These are phyloP conservation scores for Curvularia sp. DNA, from an alignment of 2,329 filamentous ascomycete species.

Conservation along the genomic window DNA sequence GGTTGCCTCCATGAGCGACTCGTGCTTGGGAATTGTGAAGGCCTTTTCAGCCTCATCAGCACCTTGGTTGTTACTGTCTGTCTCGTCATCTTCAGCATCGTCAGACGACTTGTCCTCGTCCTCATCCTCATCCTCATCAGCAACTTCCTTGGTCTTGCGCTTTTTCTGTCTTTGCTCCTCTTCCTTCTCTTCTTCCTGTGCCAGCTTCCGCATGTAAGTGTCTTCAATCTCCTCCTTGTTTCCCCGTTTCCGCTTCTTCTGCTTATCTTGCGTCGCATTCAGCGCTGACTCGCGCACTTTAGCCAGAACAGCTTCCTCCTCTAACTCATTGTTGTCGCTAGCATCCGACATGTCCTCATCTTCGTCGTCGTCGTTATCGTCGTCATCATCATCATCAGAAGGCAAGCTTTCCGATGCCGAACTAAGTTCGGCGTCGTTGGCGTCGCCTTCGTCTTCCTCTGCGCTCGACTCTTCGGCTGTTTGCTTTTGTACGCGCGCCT, in stretches of 20 bases:
- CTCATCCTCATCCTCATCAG: slow-evolving; percentile 22
- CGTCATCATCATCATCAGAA: slow-evolving; percentile 29
- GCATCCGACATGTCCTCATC: slow-evolving; percentile 42
- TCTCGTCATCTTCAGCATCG: slow-evolving; percentile 50
- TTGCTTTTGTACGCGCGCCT: slow-evolving; percentile 33
- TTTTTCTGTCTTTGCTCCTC: slow-evolving; percentile 51
- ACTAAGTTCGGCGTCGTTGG: slow-evolving; percentile 35
- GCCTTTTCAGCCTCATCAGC: slow-evolving; percentile 54
- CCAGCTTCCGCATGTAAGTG: slow-evolving; percentile 72
- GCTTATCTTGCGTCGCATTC: slow-evolving; percentile 41
- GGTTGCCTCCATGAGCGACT: slow-evolving; percentile 55
- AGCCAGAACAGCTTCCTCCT: slow-evolving; percentile 36
- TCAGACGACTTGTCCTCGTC: slow-evolving; percentile 30
- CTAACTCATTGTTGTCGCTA: slow-evolving; percentile 29
- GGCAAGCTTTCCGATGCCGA: slow-evolving; percentile 21
- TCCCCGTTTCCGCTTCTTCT: slow-evolving; percentile 59
- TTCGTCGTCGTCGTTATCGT: slow-evolving; percentile 37
- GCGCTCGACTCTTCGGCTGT: slow-evolving; percentile 47
- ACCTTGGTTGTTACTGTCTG: neutral
- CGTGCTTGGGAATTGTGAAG: slow-evolving; percentile 60
- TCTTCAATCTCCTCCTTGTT: slow-evolving; percentile 72
- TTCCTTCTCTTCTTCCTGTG: slow-evolving; percentile 55
- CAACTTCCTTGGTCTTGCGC: slow-evolving; percentile 41
- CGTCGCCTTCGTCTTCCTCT: slow-evolving; percentile 62
- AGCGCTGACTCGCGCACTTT: slow-evolving; percentile 36